Conservation (phyloP, 345 rosid genomes). For the Clarkia xantiana region DNA sequence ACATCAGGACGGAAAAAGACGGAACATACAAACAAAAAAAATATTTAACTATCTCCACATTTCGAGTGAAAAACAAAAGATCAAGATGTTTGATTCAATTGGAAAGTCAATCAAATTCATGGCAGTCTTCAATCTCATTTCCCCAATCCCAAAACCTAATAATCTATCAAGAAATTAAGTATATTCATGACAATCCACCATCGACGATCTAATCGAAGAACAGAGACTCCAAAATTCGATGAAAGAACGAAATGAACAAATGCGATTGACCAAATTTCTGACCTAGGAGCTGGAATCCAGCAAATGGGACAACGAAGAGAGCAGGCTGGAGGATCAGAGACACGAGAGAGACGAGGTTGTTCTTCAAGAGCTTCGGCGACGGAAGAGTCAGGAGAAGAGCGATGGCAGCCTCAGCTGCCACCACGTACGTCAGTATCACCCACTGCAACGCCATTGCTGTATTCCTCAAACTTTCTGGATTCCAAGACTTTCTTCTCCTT, state of each 20-base stretch:
- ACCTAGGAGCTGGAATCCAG: slow-evolving; percentile 78
- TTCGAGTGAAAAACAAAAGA: too few species aligned
- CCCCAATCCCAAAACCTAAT: too few species aligned
- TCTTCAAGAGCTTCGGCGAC: slow-evolving; percentile 55
- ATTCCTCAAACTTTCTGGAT: too few species aligned
- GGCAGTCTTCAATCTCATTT: too few species aligned
- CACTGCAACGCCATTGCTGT: slow-evolving; percentile 65
- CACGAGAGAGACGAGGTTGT: slow-evolving; percentile 50
- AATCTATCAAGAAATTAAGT: too few species aligned
- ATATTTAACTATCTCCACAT: too few species aligned
- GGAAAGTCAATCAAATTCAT: too few species aligned
- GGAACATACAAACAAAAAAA: too few species aligned
- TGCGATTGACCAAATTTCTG: neutral
- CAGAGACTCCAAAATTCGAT: neutral
- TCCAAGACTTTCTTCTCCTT: too few species aligned
- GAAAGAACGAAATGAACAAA: neutral
- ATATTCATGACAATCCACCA: too few species aligned
- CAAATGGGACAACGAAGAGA: slow-evolving; percentile 59
- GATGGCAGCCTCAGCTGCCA: slow-evolving; percentile 54
- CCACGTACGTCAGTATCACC: slow-evolving; percentile 62
- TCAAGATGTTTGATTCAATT: too few species aligned
- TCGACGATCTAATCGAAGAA: neutral
- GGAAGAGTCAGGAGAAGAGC: slow-evolving; percentile 56
- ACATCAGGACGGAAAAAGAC: neutral
- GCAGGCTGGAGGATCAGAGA: slow-evolving; percentile 62